Evolutionary conservation across 768 basidiomycete species (phyloP), one percentile per base, ranked within the genome.

Genomic region (Tulasnella sp.): DNA sequence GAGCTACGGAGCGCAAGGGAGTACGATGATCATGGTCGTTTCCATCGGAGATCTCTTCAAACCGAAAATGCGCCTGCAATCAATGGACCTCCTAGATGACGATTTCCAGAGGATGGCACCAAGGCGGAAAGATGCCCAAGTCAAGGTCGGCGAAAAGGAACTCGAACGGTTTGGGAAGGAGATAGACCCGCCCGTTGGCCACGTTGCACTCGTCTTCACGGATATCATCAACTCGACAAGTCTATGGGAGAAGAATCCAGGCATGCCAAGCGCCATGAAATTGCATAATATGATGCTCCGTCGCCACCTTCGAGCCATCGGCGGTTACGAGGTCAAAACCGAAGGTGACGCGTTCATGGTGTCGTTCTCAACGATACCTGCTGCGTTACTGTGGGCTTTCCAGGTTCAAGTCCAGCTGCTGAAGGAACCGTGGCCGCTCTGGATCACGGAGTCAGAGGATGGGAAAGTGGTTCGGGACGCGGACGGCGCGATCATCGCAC

Each of bases 331-430:
- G 73, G 95, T 98, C 68, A 99, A 99, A 74, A 99, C 96, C 10
- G 96, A 99, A 83, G 96, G 96, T 27, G 96, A 98, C 67, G 84
- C 95, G 0, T 99, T 99, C 76, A 94, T 99, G 88, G 93, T 93
- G 55, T 91, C 95, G 21, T 99, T 99, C 79, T 88, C 90, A 2
- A 88, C 84, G 1, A 80, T 91, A 11, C 76, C 91, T 1, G 79
- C 87, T 0, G 96, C 91, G 0, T 72, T 97, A 17, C 84, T 91
- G 77, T 99, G 91, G 88, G 86, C 85, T 65, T 75, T 96, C 67
- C 83, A 80, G 29, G 87, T 93, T 17, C 96, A 98, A 70, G 73
- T 83, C 27, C 81, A 87, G 66, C 77, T 99, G 10, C 75, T 98
- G 24, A 75, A 84, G 29, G 84, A 87, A 61, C 72, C 81, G 11